These are phyloP conservation scores for Fusarium sp. DNA, from an alignment of 2,329 filamentous ascomycete species.

Conservation along the genomic window DNA sequence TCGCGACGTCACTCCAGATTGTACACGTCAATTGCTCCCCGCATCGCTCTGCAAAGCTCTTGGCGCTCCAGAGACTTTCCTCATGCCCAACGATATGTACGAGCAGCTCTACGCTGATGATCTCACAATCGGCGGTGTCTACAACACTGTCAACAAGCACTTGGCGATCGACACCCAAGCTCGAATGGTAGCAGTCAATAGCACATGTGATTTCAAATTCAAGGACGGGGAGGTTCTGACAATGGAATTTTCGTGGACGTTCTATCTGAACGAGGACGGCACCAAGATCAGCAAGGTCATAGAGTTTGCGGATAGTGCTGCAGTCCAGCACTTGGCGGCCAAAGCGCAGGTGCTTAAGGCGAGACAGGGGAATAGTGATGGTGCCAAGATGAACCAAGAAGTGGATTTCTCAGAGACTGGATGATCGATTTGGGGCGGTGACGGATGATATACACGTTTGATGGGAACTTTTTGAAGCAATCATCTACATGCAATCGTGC, in stretches of 20 bases:
- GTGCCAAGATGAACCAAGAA: background rate
- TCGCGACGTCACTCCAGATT: constrained; percentile 19
- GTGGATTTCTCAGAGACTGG: background rate
- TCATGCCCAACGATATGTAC: constrained; percentile 25
- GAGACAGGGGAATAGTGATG: background rate
- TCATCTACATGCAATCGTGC: background rate
- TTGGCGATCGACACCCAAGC: constrained; percentile 20
- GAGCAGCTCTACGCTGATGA: constrained; percentile 16
- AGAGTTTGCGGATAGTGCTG: constrained; percentile 23
- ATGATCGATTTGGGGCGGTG: background rate
- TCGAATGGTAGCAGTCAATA: constrained; percentile 13
- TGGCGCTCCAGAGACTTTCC: constrained; percentile 3
- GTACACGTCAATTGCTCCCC: constrained; percentile 30
- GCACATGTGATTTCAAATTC: constrained; percentile 18
- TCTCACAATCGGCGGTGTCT: constrained; percentile 16
- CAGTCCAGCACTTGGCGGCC: constrained; percentile 8
- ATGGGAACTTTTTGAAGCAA: background rate
- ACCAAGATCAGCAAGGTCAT: constrained; percentile 27
- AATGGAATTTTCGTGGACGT: constrained; percentile 17
- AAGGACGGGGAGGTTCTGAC: constrained; percentile 9
- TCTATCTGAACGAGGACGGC: constrained; percentile 22
- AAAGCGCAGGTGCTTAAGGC: background rate
- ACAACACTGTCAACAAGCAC: constrained; percentile 4
- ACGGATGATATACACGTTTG: background rate
- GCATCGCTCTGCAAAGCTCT: constrained; percentile 12